A percentile compares a stretch with the other conserved stretches of the same genome.
phyloP scores from a whole-genome alignment of 1,284 basidiomycete genomes.

The Malassezia caprae region DNA sequence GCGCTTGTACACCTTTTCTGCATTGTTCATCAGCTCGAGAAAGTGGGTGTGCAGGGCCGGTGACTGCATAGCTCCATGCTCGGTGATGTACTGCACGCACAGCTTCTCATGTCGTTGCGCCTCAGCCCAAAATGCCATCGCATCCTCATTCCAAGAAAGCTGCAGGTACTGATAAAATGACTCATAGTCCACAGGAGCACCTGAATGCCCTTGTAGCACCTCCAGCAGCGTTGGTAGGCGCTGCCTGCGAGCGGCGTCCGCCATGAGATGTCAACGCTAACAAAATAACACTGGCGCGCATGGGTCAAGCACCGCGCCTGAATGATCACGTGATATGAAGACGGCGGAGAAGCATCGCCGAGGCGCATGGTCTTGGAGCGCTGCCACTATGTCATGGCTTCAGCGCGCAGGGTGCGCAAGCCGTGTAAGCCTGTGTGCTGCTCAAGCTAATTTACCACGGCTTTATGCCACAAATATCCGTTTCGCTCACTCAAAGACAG shows the following conservation, averaged over 20 bases:
- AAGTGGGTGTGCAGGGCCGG: slow-evolving; percentile 35
- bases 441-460: background rate
- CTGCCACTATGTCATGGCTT: background rate
- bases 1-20: slow-evolving; percentile 86
- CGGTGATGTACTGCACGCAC: background rate
- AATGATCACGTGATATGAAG: slow-evolving; percentile 12
- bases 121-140: slow-evolving; percentile 96
- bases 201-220: slow-evolving; percentile 53
- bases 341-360: background rate
- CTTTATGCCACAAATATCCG: background rate
- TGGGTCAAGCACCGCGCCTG: background rate
- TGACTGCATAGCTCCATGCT: background rate
- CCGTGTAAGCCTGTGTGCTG: background rate
- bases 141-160: slow-evolving; percentile 84
- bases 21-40: slow-evolving; percentile 76
- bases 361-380: background rate
- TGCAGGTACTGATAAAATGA: slow-evolving; percentile 70
- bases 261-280: background rate
- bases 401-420: background rate
- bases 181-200: slow-evolving; percentile 90
- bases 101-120: slow-evolving; percentile 88
- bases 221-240: slow-evolving; percentile 49
- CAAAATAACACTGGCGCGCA: background rate
- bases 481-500: background rate
- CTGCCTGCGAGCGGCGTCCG: slow-evolving; percentile 19